Percentiles rank a stretch among this genome's conserved stretches.
These are phyloP conservation scores for Pythium sukuiense DNA, from an alignment of 352 stramenopile species.

Conservation along the genomic window DNA sequence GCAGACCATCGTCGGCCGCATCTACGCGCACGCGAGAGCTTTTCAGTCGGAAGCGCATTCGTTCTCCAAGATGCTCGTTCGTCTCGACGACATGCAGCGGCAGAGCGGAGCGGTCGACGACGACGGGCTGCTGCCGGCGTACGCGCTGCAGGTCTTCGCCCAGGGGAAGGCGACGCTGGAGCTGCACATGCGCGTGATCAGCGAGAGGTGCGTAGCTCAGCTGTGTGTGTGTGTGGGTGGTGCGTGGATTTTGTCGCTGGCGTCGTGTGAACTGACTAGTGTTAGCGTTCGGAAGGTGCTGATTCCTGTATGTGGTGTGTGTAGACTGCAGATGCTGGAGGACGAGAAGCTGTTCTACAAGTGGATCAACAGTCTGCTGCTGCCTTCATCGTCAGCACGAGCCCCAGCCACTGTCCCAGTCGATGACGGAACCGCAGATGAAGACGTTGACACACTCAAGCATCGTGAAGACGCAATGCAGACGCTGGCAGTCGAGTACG, in stretches of 20 bases:
- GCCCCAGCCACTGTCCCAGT: not conserved
- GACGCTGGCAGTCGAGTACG: not conserved
- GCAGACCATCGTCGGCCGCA: slow-evolving; percentile 36
- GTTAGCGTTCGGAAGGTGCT: not conserved
- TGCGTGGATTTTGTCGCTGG: too few relatives aligned
- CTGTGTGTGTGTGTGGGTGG: too few relatives aligned
- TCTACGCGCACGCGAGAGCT: slow-evolving; percentile 42
- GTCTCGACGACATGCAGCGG: slow-evolving; percentile 35
- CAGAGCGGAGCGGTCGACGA: slow-evolving; percentile 20
- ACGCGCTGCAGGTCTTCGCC: slow-evolving; percentile 35
- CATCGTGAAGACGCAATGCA: not conserved
- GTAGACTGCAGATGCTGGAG: slow-evolving; percentile 53
- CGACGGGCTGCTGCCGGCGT: slow-evolving; percentile 38
- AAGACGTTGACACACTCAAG: not conserved
- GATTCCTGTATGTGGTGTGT: not conserved
- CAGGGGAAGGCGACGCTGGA: too few relatives aligned
- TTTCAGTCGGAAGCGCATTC: slow-evolving; percentile 37
- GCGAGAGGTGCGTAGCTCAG: slow-evolving; percentile 33
- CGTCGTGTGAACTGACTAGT: too few relatives aligned
- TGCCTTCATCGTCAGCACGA: not conserved
- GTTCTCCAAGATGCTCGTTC: slow-evolving; percentile 41
- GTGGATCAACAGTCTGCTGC: slow-evolving; percentile 61
- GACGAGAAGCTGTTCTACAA: slow-evolving; percentile 72
- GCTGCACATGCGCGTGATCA: too few relatives aligned
- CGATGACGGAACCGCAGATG: not conserved